These are phyloP conservation scores for Fraxinus albicans DNA, from an alignment of 305 asterid species.

Conservation along the genomic window DNA sequence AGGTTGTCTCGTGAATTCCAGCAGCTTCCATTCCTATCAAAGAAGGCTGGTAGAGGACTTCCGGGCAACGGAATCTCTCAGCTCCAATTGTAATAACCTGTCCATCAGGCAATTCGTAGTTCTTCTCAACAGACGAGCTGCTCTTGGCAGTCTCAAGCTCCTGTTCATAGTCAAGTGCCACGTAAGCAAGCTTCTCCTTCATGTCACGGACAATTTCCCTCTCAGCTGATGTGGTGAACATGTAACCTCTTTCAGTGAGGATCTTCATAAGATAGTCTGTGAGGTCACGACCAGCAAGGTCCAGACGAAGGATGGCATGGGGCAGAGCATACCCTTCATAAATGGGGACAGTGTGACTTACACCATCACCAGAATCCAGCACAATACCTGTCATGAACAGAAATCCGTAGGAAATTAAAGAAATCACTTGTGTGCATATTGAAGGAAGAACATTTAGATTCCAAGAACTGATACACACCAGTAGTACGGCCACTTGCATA, in stretches of 20 bases:
- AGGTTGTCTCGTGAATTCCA: slow-evolving; percentile 25
- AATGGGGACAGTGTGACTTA: slow-evolving; percentile 4
- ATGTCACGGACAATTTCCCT: background rate
- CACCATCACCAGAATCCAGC: slow-evolving; percentile 4
- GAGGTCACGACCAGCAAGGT: slow-evolving; percentile 2
- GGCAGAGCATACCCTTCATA: background rate
- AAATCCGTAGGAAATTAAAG: background rate
- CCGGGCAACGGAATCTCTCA: slow-evolving; percentile 27
- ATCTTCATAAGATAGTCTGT: slow-evolving; percentile 6
- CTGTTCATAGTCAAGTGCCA: background rate
- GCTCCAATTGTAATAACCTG: slow-evolving; percentile 28
- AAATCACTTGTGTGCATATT: background rate
- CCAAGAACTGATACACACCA: background rate
- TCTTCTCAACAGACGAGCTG: slow-evolving; percentile 22
- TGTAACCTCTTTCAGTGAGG: slow-evolving; percentile 1
- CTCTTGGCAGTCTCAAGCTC: slow-evolving; percentile 4
- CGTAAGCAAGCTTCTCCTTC: slow-evolving; percentile 1
- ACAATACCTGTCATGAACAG: background rate
- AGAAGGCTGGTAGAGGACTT: slow-evolving; percentile 27
- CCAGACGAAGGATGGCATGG: background rate
- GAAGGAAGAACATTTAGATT: background rate
- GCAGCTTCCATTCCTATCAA: slow-evolving; percentile 30
- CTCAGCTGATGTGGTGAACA: slow-evolving; percentile 4
- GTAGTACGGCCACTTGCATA: background rate
- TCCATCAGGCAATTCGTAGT: slow-evolving; percentile 25